A percentile compares a stretch with the other conserved stretches of the same genome.
phyloP scores from a whole-genome alignment of 768 basidiomycete genomes.

The Pulveroboletus frians region DNA sequence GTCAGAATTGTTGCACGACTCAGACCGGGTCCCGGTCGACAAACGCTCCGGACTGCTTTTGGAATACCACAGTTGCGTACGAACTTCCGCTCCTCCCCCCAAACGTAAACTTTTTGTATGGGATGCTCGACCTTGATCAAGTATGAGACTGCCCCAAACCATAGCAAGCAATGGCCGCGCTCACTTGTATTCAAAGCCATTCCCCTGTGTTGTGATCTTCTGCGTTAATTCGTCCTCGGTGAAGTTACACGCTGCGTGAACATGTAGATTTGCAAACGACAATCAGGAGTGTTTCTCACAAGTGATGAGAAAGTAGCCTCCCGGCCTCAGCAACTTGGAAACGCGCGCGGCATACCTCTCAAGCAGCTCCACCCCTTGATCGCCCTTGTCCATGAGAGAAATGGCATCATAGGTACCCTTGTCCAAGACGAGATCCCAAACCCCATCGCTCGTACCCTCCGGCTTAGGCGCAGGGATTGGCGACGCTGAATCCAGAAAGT shows the following conservation, averaged over 20 bases:
- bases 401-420: constrained; percentile 92
- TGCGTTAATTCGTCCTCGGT: constrained; percentile 68
- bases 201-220: constrained; percentile 44
- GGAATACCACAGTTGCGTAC: constrained; percentile 70
- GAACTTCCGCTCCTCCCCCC: constrained; percentile 73
- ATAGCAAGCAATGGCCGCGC: constrained; percentile 11
- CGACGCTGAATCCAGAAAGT: constrained; percentile 60
- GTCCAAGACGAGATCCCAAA: constrained; percentile 76
- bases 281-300: constrained; percentile 43
- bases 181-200: constrained; percentile 62
- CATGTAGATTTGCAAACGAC: neutral
- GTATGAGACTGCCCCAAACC: neutral
- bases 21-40: neutral
- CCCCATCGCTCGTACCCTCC: constrained; percentile 3
- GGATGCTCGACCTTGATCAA: constrained; percentile 56
- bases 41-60: constrained; percentile 25
- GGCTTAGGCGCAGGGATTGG: constrained; percentile 20
- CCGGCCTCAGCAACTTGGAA: constrained; percentile 52
- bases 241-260: constrained; percentile 67
- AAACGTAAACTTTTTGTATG: constrained; percentile 68
- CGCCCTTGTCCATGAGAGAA: constrained; percentile 60
- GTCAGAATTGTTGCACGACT: neutral
- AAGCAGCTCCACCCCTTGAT: constrained; percentile 46
- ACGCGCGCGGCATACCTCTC: constrained; percentile 58
- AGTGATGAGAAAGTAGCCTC: constrained; percentile 72